Evolutionary conservation across 768 basidiomycete species (phyloP), one percentile per base, ranked within the genome.

Genomic region (Dacryopinax primogenitus): DNA sequence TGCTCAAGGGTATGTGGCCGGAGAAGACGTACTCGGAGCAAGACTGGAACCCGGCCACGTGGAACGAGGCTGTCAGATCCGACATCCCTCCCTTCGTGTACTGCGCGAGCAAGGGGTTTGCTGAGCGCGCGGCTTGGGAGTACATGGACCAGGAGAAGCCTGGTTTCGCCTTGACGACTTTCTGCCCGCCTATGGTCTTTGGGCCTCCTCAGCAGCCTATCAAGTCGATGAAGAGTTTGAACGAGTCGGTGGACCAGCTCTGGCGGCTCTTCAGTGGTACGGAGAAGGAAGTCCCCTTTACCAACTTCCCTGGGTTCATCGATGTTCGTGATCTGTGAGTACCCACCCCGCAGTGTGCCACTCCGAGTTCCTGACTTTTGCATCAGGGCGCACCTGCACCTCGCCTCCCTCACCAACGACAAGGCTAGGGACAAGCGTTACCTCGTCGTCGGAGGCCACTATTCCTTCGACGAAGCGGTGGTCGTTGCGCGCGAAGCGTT

Each of bases 51-150:
- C 68, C 68, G 26, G 21, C 65, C 39, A 68, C 70, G 18, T 71
- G 67, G 63, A 67, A 66, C 11, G 65, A 70, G 67, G 68, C 67
- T 0, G 51, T 32, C 51, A 18, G 3, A 30, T 30, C 15, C 16
- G 33, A 58, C 18, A 58, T 28, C 26, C 26, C 26, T 18, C 3
- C 51, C 4, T 58, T 58, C 51, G 51, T 58, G 51, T 58, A 58
- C 30, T 28, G 51, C 26, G 51, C 51, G 26, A 28, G 26, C 26
- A 58, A 58, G 51, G 51, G 15, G 51, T 7, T 64, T 62, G 70
- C 70, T 11, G 70, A 71, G 66, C 44, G 23, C 6, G 64, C 68
- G 6, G 70, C 68, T 13, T 70, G 68, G 70, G 67, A 71, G 47
- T 70, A 67, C 34, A 21, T 64, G 12, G 51, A 67, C 11, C 36